phyloP scores from a whole-genome alignment of 192 early-diverging fungal species.

The Umbelopsis sp. region DNA sequence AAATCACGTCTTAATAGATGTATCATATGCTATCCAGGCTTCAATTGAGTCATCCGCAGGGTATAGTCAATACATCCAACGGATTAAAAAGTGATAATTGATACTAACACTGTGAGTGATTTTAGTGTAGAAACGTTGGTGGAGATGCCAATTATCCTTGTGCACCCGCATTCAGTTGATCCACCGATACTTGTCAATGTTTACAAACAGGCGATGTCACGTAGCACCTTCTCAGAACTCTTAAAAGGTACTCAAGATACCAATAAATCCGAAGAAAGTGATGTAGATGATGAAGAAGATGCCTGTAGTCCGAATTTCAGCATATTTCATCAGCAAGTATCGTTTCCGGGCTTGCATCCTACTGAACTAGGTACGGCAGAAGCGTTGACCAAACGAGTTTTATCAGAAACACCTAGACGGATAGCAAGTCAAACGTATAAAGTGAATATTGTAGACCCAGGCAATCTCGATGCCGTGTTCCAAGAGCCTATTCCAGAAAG shows the following conservation, averaged over 20 bases:
- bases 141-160: background rate
- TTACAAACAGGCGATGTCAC: background rate
- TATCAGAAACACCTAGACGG: background rate
- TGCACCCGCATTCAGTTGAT: background rate
- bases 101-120: background rate
- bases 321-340: background rate
- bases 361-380: background rate
- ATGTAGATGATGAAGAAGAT: background rate
- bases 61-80: background rate
- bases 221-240: background rate
- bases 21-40: slow-evolving; percentile 1
- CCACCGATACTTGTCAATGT: background rate
- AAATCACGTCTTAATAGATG: background rate
- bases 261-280: slow-evolving; percentile 6
- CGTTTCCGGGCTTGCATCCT: background rate
- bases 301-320: background rate
- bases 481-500: background rate
- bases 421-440: background rate
- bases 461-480: background rate
- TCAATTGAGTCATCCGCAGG: background rate
- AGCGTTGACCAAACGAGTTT: background rate
- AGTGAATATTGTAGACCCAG: background rate
- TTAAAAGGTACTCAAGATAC: background rate
- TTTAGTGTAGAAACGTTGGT: background rate
- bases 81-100: too few relatives aligned